Percentiles rank a stretch among this genome's conserved stretches.
Evolutionary conservation across 306 rosid species (phyloP).

Genomic region (Myrica gale): DNA sequence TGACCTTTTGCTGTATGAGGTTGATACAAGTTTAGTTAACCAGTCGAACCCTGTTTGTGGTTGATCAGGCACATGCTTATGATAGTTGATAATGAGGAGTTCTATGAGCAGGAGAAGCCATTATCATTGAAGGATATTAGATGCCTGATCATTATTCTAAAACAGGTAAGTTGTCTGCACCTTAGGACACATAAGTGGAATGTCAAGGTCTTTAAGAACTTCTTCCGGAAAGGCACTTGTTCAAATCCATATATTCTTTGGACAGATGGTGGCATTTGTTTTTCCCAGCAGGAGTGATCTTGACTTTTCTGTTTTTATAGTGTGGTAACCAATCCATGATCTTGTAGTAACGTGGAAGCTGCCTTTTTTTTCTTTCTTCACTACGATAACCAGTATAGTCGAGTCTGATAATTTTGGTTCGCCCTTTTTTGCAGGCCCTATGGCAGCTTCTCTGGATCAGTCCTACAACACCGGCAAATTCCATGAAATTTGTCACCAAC

Average conservation of each 20-base stretch:
- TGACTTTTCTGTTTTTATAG: neutral
- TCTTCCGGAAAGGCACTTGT: neutral
- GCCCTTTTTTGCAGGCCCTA: slow-evolving; percentile 67
- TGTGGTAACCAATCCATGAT: slow-evolving; percentile 1
- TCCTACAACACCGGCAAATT: slow-evolving; percentile 54
- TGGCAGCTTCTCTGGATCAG: slow-evolving; percentile 97
- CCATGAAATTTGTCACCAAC: slow-evolving; percentile 40
- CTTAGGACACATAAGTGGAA: neutral
- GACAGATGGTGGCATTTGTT: neutral
- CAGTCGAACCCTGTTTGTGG: slow-evolving; percentile 20
- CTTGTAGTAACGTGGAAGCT: neutral
- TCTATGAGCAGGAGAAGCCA: slow-evolving; percentile 96
- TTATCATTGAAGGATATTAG: slow-evolving; percentile 78
- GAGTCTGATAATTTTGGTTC: slow-evolving; percentile 7
- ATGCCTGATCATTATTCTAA: slow-evolving; percentile 72
- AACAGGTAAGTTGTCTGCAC: slow-evolving; percentile 61
- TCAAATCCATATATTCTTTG: neutral
- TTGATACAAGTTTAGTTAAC: slow-evolving; percentile 26
- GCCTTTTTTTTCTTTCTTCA: no score
- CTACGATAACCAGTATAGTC: neutral
- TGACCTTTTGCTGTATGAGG: slow-evolving; percentile 20
- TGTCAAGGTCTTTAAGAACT: neutral
- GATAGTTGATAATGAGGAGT: slow-evolving; percentile 93
- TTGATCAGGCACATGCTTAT: slow-evolving; percentile 86
- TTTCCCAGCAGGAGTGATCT: neutral